A percentile compares a stretch with the other conserved stretches of the same genome.
Conservation (phyloP, 2,329 filamentous ascomycete genomes). For the Aspergillus pseudoviridinutans region DNA sequence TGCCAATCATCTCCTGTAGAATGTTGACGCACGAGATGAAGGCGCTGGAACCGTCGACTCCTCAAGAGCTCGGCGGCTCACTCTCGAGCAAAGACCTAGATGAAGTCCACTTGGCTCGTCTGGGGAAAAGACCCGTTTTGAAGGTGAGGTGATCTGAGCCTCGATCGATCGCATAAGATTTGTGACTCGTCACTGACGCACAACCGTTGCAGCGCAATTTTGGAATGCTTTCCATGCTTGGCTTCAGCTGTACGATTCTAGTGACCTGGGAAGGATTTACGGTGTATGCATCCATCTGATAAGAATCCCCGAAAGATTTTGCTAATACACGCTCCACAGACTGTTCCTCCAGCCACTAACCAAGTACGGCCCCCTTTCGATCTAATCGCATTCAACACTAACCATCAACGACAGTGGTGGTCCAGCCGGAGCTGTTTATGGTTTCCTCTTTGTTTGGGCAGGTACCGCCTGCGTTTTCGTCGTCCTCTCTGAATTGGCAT, state of each 20-base stretch:
- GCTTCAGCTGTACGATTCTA: conserved; percentile 21
- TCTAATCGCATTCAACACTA: not conserved
- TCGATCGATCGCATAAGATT: not conserved
- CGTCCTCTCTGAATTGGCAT: conserved; percentile 28
- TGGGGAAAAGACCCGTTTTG: conserved; percentile 51
- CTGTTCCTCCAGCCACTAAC: conserved; percentile 8
- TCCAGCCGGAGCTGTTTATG: conserved; percentile 30
- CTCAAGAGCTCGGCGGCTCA: conserved; percentile 11
- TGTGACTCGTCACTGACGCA: not conserved
- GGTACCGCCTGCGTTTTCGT: conserved; percentile 24
- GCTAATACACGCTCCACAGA: not conserved
- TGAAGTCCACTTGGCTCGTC: conserved; percentile 44
- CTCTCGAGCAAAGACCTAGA: conserved; percentile 27
- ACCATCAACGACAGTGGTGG: conserved; percentile 23
- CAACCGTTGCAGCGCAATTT: conserved; percentile 16
- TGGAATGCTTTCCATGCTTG: conserved; percentile 16
- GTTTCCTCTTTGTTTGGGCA: conserved; percentile 30
- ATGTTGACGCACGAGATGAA: not conserved
- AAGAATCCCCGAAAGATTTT: not conserved
- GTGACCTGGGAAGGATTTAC: conserved; percentile 20
- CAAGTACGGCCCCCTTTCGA: conserved; percentile 1
- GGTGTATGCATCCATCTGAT: conserved; percentile 1
- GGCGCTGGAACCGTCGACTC: conserved; percentile 2
- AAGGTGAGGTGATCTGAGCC: conserved; percentile 23
- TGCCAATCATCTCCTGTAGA: not conserved